Evolutionary conservation across 2,329 filamentous ascomycete genomes (phyloP), one percentile per base, ranked within the genome.

Genomic region (Penicillium sp.): DNA sequence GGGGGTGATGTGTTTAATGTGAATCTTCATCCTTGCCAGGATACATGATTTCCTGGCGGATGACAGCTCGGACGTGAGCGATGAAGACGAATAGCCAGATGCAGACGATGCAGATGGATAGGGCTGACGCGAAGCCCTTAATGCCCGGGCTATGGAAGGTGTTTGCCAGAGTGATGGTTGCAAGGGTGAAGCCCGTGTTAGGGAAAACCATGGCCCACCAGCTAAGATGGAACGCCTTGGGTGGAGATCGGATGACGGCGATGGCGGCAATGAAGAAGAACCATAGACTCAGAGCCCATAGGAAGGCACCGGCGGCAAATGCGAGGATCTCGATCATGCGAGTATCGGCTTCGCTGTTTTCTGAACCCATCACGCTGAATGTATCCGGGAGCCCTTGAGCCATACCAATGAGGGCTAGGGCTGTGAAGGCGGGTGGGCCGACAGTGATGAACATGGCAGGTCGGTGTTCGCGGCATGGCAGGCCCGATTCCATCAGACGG

Each of bases 401-500:
- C 73, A 85, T 81, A 32, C 81, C 81, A 25, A 86, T 75, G 27
- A 85, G 69, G 0, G 82, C 82, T 10, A 85, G 66, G 1, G 77
- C 78, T 0, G 82, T 86, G 66, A 85, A 86, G 1, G 79, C 74
- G 0, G 82, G 81, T 1, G 83, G 81, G 0, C 83, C 83, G n/a
- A 85, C 82, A 42, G 79, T 81, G 67, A 87, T 85, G 67, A 84
- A 86, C 57, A 87, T 75, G 0, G 77, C 82, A 0, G 82, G 79
- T 34, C 82, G 69, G 44, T 82, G 78, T 52, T 83, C 78, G 6
- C 75, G 69, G 47, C 68, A 62, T 0, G 82, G 82, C 11, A 85
- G 71, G 1, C 82, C 76, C 1, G 72, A 70, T 48, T 78, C 73
- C 77, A 86, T 82, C n/a, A 86, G 68, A 4, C 83, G 74, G 28